A percentile compares a stretch with the other conserved stretches of the same genome.
phyloP scores from a whole-genome alignment of 2,329 filamentous ascomycete genomes.

The Fusarium tanahbumbuense region DNA sequence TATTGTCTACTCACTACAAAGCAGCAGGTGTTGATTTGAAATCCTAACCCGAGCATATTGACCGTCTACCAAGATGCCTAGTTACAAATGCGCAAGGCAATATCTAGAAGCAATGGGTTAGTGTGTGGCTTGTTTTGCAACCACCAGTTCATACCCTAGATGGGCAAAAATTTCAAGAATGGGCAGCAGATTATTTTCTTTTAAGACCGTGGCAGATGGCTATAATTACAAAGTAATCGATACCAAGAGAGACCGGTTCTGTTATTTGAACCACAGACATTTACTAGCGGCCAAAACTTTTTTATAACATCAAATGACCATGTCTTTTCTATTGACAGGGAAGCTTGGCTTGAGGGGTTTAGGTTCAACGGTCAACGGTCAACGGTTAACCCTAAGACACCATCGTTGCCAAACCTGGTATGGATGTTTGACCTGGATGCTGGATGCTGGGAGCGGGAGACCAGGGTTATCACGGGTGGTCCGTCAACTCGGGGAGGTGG shows the following conservation, averaged over 20 bases:
- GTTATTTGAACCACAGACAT: background rate
- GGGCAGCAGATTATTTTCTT: background rate
- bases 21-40: background rate
- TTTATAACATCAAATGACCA: background rate
- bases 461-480: constrained; percentile 43
- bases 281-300: background rate
- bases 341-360: constrained; percentile 32
- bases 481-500: constrained; percentile 45
- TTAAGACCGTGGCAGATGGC: background rate
- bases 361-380: constrained; percentile 44
- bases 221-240: background rate
- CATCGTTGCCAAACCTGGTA: constrained; percentile 29
- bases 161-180: background rate
- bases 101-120: background rate
- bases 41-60: background rate
- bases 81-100: background rate
- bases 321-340: constrained; percentile 21
- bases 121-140: background rate
- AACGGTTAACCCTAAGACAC: constrained; percentile 35
- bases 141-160: background rate
- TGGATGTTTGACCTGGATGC: constrained; percentile 35
- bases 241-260: background rate
- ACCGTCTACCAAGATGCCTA: background rate
- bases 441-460: constrained; percentile 45
- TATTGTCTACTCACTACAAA: background rate